A percentile compares a stretch with the other conserved stretches of the same genome.
phyloP scores from a whole-genome alignment of 768 basidiomycete genomes.

The Lentinula edodes region DNA sequence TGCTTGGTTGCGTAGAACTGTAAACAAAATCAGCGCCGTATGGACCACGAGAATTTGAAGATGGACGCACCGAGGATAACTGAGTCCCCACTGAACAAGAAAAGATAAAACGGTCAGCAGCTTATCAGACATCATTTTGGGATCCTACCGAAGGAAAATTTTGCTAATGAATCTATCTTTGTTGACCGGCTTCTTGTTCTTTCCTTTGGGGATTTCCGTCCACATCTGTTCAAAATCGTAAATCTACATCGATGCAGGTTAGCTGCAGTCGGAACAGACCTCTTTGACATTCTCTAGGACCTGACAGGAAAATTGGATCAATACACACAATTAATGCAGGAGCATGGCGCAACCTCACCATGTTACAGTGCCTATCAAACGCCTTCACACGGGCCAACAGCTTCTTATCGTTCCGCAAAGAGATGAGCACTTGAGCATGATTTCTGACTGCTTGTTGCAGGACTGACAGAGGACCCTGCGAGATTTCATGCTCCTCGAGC shows the following conservation, averaged over 20 bases:
- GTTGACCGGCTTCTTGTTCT: constrained; percentile 98
- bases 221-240: constrained; percentile 69
- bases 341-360: constrained; percentile 44
- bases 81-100: constrained; percentile 75
- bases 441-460: constrained; percentile 83
- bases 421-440: constrained; percentile 66
- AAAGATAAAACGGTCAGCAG: constrained; percentile 7
- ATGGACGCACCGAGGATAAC: constrained; percentile 84
- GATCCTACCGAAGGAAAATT: constrained; percentile 86
- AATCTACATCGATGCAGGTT: neutral
- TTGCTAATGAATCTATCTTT: constrained; percentile 99
- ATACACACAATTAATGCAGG: neutral
- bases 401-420: constrained; percentile 97
- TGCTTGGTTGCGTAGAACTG: constrained; percentile 75
- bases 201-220: constrained; percentile 97
- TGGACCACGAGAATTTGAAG: constrained; percentile 15
- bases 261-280: constrained; percentile 35
- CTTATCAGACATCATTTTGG: constrained; percentile 1
- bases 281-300: constrained; percentile 98
- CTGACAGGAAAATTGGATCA: constrained; percentile 30
- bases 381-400: constrained; percentile 93
- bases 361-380: constrained; percentile 97
- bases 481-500: constrained; percentile 97
- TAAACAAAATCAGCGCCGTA: constrained; percentile 24
- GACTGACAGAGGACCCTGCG: constrained; percentile 94